Percentiles rank a stretch among this genome's conserved stretches.
Evolutionary conservation across 805 yeast species (phyloP).

Genomic region (Metschnikowia baotianmanensis): DNA sequence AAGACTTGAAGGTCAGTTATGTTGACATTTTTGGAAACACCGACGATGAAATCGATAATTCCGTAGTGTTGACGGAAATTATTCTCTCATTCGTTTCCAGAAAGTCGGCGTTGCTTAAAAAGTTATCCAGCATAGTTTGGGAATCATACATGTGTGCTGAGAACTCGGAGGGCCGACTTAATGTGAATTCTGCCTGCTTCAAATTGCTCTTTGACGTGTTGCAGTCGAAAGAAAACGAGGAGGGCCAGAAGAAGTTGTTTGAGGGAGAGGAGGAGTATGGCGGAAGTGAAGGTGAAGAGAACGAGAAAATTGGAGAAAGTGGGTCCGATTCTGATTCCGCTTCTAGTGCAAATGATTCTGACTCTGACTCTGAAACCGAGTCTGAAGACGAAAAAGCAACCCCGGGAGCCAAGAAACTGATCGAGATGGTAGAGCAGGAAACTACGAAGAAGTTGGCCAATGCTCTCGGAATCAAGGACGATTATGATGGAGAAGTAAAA

Average conservation of each 20-base stretch:
- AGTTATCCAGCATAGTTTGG: conserved; percentile 40
- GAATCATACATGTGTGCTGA: conserved; percentile 36
- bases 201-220: conserved; percentile 37
- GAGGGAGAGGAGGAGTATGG: conserved; percentile 49
- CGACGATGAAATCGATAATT: conserved; percentile 28
- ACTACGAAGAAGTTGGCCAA: conserved; percentile 66
- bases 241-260: conserved; percentile 76
- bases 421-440: conserved; percentile 30
- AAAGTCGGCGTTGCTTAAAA: conserved; percentile 36
- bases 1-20: conserved; percentile 67
- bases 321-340: conserved; percentile 20
- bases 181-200: conserved; percentile 33
- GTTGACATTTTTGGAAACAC: conserved; percentile 36
- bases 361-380: conserved; percentile 7
- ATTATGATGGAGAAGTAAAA: conserved; percentile 43
- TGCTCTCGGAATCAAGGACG: conserved; percentile 63
- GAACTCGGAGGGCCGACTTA: conserved; percentile 26
- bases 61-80: conserved; percentile 41
- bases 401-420: conserved; percentile 11
- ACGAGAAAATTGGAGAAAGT: not conserved
- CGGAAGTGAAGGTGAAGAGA: conserved; percentile 20
- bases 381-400: conserved; percentile 11
- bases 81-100: conserved; percentile 44
- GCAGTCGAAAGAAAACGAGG: conserved; percentile 67
- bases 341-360: conserved; percentile 8